Conservation (phyloP, 805 yeast genomes). For the Blastobotrys americana region DNA sequence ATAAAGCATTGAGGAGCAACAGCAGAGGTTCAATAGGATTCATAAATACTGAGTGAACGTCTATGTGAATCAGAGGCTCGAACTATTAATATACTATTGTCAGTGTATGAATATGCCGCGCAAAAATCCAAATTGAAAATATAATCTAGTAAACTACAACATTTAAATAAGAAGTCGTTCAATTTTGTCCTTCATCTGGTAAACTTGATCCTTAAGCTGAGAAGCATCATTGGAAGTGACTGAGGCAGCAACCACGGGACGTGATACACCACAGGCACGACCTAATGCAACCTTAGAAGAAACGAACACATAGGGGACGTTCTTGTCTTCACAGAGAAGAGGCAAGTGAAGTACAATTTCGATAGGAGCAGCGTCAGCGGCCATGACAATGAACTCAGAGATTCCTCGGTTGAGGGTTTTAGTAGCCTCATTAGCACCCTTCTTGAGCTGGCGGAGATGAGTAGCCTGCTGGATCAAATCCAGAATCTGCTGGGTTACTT, state of each 20-base stretch:
- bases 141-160: no score
- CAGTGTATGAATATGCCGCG: no score
- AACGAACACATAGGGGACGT: slow-evolving; percentile 97
- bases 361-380: slow-evolving; percentile 99
- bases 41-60: no score
- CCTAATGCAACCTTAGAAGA: slow-evolving; percentile 98
- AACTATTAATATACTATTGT: no score
- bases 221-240: slow-evolving; percentile 98
- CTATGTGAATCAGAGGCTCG: no score
- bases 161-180: slow-evolving; percentile 94
- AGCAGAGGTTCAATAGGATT: no score
- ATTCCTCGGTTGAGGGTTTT: slow-evolving; percentile 99
- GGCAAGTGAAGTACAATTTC: slow-evolving; percentile 97
- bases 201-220: slow-evolving; percentile 93
- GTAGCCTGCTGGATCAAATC: slow-evolving; percentile 98
- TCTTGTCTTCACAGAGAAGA: slow-evolving; percentile 96
- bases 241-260: slow-evolving; percentile 98
- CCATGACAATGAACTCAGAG: slow-evolving; percentile 98
- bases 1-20: no score
- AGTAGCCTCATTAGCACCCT: slow-evolving; percentile 99
- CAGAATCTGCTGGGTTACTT: slow-evolving; percentile 89
- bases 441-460: slow-evolving; percentile 95
- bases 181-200: slow-evolving; percentile 96
- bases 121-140: no score
- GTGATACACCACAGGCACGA: slow-evolving; percentile 99